Evolutionary conservation across 768 basidiomycete genomes (phyloP), one percentile per base, ranked within the genome.

Genomic region (Flagelloscypha sp.): DNA sequence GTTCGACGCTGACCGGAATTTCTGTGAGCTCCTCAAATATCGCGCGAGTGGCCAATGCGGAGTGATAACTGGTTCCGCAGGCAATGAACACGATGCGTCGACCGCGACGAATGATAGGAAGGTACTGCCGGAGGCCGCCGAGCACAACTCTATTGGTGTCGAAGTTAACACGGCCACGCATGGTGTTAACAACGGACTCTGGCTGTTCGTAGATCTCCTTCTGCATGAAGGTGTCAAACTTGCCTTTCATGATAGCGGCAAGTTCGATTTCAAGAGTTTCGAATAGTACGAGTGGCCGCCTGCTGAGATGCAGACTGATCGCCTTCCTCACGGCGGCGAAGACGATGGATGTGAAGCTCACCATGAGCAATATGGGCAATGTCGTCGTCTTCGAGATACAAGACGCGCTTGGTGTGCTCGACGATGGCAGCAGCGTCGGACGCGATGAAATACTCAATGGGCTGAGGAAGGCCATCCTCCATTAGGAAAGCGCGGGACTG

Each of bases 161-260:
- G 49, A 99, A 99, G 73, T 95, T 98, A 68, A 99, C 86, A 48
- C 95, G 90, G 42, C 95, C 95, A 75, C 95, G 86, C 95, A 99
- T 99, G 33, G 95, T 99, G 74, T 99, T 99, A 63, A 98, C 90
- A 44, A 98, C 95, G 18, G 90, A 94, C 55, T 99, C 95, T 33
- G 95, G 94, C 59, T 98, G 94, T 56, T 97, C 88, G 68, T 90
- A 97, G 49, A 97, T 97, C 62, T 99, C 95, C 68, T 99, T 99
- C 59, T 98, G 94, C 95, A 99, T 99, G 67, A 99, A 99, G 56
- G 94, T 93, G 55, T 89, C 89, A 57, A 98, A 99, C 61, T 92
- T 89, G 55, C 95, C 95, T 74, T 99, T 99, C 95, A 98, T 98
- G 66, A 99, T 98, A 47, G 94, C 95, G n/a, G 94, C 94, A 30